phyloP scores from a whole-genome alignment of 1,284 basidiomycete genomes.

The Afroboletus lepidellus region DNA sequence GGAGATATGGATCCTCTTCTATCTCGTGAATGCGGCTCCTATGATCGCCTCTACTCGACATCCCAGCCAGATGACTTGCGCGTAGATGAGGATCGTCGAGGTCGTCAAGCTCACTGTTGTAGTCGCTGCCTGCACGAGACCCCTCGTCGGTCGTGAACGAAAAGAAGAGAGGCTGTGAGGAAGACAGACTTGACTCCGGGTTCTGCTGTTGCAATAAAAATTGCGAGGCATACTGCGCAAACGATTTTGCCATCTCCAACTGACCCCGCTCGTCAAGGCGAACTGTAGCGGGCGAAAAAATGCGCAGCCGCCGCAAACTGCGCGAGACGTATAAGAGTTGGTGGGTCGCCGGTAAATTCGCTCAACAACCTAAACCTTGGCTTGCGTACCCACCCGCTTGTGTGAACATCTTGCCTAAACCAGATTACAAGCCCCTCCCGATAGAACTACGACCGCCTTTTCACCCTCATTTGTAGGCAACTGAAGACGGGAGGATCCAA shows the following conservation, averaged over 20 bases:
- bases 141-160: conserved; percentile 75
- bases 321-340: conserved; percentile 13
- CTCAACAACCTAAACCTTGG: conserved; percentile 17
- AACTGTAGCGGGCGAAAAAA: conserved; percentile 11
- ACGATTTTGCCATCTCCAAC: conserved; percentile 49
- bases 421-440: not conserved
- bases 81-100: conserved; percentile 69
- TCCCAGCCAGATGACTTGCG: conserved; percentile 40
- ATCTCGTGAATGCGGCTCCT: conserved; percentile 31
- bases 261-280: conserved; percentile 21
- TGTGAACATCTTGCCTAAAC: conserved; percentile 22
- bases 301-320: conserved; percentile 12
- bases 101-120: conserved; percentile 62
- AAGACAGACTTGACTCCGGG: conserved; percentile 45
- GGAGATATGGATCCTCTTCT: conserved; percentile 70
- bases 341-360: conserved; percentile 17
- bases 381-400: conserved; percentile 23
- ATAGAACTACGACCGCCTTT: not conserved
- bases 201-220: conserved; percentile 49
- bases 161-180: conserved; percentile 77
- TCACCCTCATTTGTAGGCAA: not conserved
- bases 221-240: conserved; percentile 56
- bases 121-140: conserved; percentile 50
- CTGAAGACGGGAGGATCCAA: not conserved
- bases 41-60: conserved; percentile 23